phyloP scores from a whole-genome alignment of 1,284 basidiomycete genomes.

The Melampsora larici-populina region DNA sequence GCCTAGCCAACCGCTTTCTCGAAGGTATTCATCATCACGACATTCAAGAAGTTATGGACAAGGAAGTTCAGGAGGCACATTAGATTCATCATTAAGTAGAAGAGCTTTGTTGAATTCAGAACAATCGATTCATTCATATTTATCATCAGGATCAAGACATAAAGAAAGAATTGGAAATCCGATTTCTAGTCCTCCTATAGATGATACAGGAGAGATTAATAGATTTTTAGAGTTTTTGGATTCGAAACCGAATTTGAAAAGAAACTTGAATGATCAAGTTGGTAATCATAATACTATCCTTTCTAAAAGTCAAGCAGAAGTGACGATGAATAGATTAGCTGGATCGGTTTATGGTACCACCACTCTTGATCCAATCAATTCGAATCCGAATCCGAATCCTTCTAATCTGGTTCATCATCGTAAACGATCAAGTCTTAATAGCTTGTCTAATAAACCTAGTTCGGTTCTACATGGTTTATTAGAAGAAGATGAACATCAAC shows the following conservation, averaged over 20 bases:
- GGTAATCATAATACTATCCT: background rate
- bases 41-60: slow-evolving; percentile 37
- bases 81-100: slow-evolving; percentile 10
- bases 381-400: background rate
- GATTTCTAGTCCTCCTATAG: too few species aligned
- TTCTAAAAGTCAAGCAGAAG: slow-evolving; percentile 1
- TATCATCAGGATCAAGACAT: background rate
- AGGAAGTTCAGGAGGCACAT: slow-evolving; percentile 3
- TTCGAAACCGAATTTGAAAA: slow-evolving; percentile 2
- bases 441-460: slow-evolving; percentile 2
- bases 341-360: slow-evolving; percentile 2
- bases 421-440: background rate
- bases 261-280: background rate
- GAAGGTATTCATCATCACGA: slow-evolving; percentile 38
- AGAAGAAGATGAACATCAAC: slow-evolving; percentile 6
- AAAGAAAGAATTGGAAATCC: background rate
- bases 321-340: slow-evolving; percentile 24
- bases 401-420: background rate
- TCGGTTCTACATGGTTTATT: background rate
- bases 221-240: slow-evolving; percentile 17
- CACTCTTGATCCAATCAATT: background rate
- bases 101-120: slow-evolving; percentile 2
- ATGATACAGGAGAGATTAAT: slow-evolving; percentile 17
- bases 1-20: slow-evolving; percentile 10
- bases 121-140: background rate